Evolutionary conservation across 441 rosid genomes (phyloP).

Genomic region (Aquilaria agallochum): DNA sequence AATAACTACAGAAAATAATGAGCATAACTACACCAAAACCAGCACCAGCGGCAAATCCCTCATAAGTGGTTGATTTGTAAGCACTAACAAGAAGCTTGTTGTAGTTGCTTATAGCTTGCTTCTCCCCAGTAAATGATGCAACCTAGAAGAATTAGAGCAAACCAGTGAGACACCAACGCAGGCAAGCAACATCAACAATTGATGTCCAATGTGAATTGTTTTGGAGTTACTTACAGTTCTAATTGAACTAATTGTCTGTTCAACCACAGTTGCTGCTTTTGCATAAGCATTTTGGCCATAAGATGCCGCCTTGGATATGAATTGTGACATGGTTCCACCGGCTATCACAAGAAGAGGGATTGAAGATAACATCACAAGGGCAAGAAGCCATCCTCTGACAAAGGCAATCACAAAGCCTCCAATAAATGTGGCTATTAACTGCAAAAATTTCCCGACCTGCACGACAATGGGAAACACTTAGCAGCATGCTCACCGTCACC

Average conservation of each 20-base stretch:
- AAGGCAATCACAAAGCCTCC: conserved; percentile 56
- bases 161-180: not conserved
- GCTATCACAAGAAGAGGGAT: conserved; percentile 46
- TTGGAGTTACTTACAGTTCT: conserved; percentile 32
- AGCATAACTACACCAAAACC: conserved; percentile 30
- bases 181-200: not conserved
- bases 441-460: conserved; percentile 57
- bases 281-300: conserved; percentile 45
- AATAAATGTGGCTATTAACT: conserved; percentile 38
- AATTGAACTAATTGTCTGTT: conserved; percentile 55
- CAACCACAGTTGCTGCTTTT: conserved; percentile 38
- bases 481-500: not conserved
- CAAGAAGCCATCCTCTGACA: conserved; percentile 48
- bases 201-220: not conserved
- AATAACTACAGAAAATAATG: conserved; percentile 35
- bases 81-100: conserved; percentile 34
- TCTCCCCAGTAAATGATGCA: conserved; percentile 51
- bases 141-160: conserved; percentile 25
- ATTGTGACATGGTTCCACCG: conserved; percentile 34
- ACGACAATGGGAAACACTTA: not conserved
- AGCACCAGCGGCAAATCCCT: conserved; percentile 43
- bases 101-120: conserved; percentile 33
- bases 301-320: conserved; percentile 31
- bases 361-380: conserved; percentile 48
- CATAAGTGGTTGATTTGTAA: conserved; percentile 29